Evolutionary conservation across 2,329 filamentous ascomycete genomes (phyloP).

Genomic region (Emergomyces pasteurianus): DNA sequence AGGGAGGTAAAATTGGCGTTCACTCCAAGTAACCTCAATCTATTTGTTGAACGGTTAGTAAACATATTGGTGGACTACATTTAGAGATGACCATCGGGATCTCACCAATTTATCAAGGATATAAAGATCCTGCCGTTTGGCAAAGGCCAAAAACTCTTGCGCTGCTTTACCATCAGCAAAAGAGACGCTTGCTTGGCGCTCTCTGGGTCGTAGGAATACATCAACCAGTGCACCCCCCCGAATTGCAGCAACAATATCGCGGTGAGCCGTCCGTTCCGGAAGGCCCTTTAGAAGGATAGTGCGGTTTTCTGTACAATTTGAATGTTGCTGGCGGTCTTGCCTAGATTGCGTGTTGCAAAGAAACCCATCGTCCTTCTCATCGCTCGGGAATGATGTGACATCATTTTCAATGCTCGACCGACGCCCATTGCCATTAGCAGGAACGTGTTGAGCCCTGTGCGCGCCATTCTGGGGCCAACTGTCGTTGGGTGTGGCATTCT

Average conservation of each 20-base stretch:
- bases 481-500: not conserved
- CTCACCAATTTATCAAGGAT: slow-evolving; percentile 56
- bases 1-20: slow-evolving; percentile 56
- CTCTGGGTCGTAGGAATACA: slow-evolving; percentile 48
- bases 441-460: not conserved
- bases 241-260: slow-evolving; percentile 52
- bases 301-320: slow-evolving; percentile 14
- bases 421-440: not conserved
- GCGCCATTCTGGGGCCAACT: not conserved
- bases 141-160: slow-evolving; percentile 52
- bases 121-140: slow-evolving; percentile 54
- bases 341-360: slow-evolving; percentile 11
- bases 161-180: slow-evolving; percentile 56
- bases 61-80: not conserved
- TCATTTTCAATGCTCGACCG: slow-evolving; percentile 15
- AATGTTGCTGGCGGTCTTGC: slow-evolving; percentile 10
- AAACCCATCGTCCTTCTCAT: slow-evolving; percentile 16
- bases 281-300: slow-evolving; percentile 50
- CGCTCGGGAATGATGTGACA: slow-evolving; percentile 14
- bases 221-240: slow-evolving; percentile 62
- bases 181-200: slow-evolving; percentile 53
- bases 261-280: slow-evolving; percentile 49
- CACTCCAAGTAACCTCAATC: slow-evolving; percentile 58
- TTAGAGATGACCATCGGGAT: slow-evolving; percentile 3
- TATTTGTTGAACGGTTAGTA: slow-evolving; percentile 24